Base-by-base conservation (phyloP, 176 grass and related monocot genomes). In the Ampelocalamus luodianensis region DNA sequence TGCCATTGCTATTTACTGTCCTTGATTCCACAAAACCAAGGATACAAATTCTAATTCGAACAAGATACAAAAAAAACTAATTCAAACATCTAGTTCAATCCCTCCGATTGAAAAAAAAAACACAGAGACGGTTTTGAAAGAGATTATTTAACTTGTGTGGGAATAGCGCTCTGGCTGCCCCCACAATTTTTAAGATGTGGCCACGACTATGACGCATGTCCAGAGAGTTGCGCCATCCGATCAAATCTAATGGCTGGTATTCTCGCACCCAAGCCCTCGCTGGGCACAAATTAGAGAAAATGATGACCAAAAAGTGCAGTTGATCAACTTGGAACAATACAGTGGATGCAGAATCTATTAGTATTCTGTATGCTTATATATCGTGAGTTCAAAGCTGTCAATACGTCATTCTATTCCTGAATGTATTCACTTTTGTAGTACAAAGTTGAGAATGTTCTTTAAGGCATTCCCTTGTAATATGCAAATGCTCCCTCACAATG, bases 401-500 rank as follows among this genome's bases (percentile, higher is more conserved):
- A 60, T 45, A 29, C 3, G 5, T 75, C 17, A 39, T 17, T 37
- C 23, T 71, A 51, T 81, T 77, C 77, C 72, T 45, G 51, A 66
- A 36, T 39, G 17, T 36, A 37, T 69, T 60, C 3, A 72, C 27
- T 53, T 77, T 59, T 81, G 17, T 20, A 23, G 42, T 54, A 81
- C 42, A 85, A 38, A 58, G 23, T 24, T 68, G 38, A 61, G 38
- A 61, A 89, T 85, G 48, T 80, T 43, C 29, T 65, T 24, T 3
- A 78, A 55, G 38, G 0, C n/a, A 65, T 26, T 26, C 16, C 42
- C 59, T 84, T 80, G 4, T 22, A 49, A 78, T 54, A 76, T n/a
- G 71, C 62, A 71, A 39, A 51, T 77, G 68, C 23, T 72, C 55
- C 59, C 20, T 14, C 29, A 82, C 49, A 85, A 85, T 71, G 14